A percentile compares a stretch with the other conserved stretches of the same genome.
These are phyloP conservation scores for Tetraselmis striata DNA, from an alignment of 139 green algal genomes.

Conservation along the genomic window DNA sequence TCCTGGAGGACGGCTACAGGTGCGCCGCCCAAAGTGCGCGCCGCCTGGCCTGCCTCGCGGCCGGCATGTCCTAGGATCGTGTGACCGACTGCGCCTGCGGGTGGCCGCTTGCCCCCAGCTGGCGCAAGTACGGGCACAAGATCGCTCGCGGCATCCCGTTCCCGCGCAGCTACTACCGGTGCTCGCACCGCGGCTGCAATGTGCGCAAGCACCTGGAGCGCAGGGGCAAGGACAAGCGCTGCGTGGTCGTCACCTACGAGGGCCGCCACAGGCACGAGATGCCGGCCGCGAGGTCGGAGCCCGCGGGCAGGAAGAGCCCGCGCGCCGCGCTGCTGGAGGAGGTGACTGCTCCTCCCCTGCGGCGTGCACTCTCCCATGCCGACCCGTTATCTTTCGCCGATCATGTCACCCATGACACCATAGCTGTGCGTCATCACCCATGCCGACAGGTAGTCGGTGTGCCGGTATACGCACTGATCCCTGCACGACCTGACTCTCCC, in stretches of 20 bases:
- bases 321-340: neutral
- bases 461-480: no score
- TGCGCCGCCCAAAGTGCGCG: neutral
- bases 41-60: no score
- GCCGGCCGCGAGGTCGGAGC: neutral
- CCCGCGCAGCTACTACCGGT: constrained; percentile 94
- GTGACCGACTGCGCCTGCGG: no score
- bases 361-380: neutral
- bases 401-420: no score
- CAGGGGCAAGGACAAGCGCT: constrained; percentile 27
- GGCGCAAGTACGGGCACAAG: constrained; percentile 94
- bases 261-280: constrained; percentile 1
- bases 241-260: constrained; percentile 44
- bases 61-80: no score
- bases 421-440: neutral
- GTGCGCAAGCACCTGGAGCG: constrained; percentile 86
- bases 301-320: neutral
- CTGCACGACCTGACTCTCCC: no score
- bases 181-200: constrained; percentile 68
- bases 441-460: no score
- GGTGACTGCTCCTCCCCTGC: neutral
- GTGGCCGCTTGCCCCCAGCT: constrained; percentile 44
- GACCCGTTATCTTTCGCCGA: no score
- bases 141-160: constrained; percentile 79
- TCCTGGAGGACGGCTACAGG: constrained; percentile 53